Conservation (phyloP, 2,329 filamentous ascomycete genomes). For the Colletotrichum liaoningense region DNA sequence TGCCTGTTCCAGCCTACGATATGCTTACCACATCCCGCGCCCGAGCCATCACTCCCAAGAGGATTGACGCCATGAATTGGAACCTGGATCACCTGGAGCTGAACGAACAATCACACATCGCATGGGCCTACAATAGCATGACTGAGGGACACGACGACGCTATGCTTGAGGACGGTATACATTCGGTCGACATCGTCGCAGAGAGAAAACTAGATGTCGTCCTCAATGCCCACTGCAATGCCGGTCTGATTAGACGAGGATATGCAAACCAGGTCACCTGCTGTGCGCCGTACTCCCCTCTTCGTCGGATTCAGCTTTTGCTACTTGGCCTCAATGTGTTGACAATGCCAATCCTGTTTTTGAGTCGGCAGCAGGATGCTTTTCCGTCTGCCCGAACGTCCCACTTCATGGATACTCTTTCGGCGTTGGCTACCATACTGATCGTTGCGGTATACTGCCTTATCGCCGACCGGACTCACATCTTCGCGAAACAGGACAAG, state of each 20-base stretch:
- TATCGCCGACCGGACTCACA: conserved; percentile 63
- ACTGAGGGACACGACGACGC: conserved; percentile 55
- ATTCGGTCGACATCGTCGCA: conserved; percentile 55
- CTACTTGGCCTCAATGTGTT: conserved; percentile 38
- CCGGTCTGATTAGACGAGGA: conserved; percentile 45
- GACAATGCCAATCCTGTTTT: conserved; percentile 23
- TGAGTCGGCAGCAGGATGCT: conserved; percentile 23
- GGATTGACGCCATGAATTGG: conserved; percentile 64
- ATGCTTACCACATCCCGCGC: conserved; percentile 53
- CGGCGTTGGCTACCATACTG: conserved; percentile 42
- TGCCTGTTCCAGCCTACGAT: conserved; percentile 56
- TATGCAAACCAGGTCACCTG: conserved; percentile 63
- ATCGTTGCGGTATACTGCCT: conserved; percentile 56
- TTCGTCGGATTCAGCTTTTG: conserved; percentile 39
- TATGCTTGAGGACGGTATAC: conserved; percentile 58
- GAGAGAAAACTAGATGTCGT: conserved; percentile 59
- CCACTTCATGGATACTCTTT: conserved; percentile 38
- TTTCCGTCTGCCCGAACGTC: conserved; percentile 41
- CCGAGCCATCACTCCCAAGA: conserved; percentile 57
- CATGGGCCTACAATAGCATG: conserved; percentile 65
- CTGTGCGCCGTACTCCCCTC: conserved; percentile 58
- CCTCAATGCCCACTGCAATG: conserved; percentile 65
- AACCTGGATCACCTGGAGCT: conserved; percentile 57
- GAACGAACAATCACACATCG: conserved; percentile 54
- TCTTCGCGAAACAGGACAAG: conserved; percentile 64